Base-by-base conservation (phyloP, 331 rosid genomes). In the Quercus lobata region DNA sequence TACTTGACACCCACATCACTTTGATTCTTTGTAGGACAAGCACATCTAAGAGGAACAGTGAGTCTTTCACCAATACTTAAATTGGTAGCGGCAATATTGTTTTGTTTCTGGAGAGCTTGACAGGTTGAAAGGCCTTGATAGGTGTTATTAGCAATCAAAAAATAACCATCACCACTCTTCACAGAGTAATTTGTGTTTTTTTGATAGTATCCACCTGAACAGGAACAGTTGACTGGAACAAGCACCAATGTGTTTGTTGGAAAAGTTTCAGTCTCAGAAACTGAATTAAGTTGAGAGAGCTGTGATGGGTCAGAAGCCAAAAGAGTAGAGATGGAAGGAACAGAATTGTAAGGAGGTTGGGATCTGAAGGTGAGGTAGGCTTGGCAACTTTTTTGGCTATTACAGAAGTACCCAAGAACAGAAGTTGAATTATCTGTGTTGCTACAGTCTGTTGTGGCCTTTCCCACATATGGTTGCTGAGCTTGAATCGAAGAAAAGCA, bases 11-110 rank as follows among this genome's bases (percentile, higher is more conserved):
- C 93, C 32, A 66, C 56, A 56, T 88, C 82, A 32, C 83, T 85
- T 86, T 93, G 98, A 35, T 84, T 91, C 84, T 85, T 87, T 8
- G 99, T 88, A 54, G 91, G 98, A 84, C 99, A 93, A 86, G 98
- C 98, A 73, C 99, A 95, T 88, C 97, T 85, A 76, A 95, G 98
- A 83, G 97, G 93, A 79, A 91, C 90, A 27, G 2, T 58, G 35
- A 95, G 66, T 27, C 24, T 69, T 12, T 69, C 76, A 35, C 94
- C 96, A 35, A 58, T 0, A 32, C 1, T 15, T 29, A 91, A 1
- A 34, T 30, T 8, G 25, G 49, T 16, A 2, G 63, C 58, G n/a
- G 72, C 73, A 72, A 79, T 75, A 8, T 56, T 27, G 41, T 80
- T 91, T 61, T 95, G 86, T 14, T 81, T 1, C 69, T 25, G 6